These are phyloP conservation scores for Brassica juncea DNA, from an alignment of 345 rosid species.

Conservation along the genomic window DNA sequence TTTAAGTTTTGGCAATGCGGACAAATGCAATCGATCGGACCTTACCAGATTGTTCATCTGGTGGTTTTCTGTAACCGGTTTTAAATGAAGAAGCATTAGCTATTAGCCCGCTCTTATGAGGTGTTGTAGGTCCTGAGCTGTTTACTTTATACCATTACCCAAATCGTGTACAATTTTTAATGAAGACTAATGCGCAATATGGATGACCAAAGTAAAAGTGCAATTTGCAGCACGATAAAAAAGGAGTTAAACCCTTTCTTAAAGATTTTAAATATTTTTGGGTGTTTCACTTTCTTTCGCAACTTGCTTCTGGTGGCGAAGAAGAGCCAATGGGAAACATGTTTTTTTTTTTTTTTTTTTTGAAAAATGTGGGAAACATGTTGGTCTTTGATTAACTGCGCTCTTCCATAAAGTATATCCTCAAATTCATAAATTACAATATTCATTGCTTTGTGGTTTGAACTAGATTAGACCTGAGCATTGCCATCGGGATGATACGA, in stretches of 20 bases:
- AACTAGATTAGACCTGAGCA: slow-evolving; percentile 5
- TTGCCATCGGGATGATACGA: background rate
- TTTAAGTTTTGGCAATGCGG: slow-evolving; percentile 1
- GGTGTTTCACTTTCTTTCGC: slow-evolving; percentile 32
- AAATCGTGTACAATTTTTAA: slow-evolving; percentile 5
- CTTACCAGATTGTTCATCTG: slow-evolving; percentile 4
- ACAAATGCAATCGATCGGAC: background rate
- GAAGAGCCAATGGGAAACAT: slow-evolving; percentile 32
- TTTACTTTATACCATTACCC: slow-evolving; percentile 11
- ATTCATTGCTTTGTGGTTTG: slow-evolving; percentile 7
- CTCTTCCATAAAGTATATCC: slow-evolving; percentile 2
- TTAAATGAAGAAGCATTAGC: background rate
- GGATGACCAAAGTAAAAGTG: slow-evolving; percentile 16
- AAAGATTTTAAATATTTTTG: slow-evolving; percentile 5
- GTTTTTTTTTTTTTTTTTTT: background rate
- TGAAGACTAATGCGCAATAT: slow-evolving; percentile 2
- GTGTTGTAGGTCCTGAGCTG: slow-evolving; percentile 7
- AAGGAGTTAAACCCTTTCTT: background rate
- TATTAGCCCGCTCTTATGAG: background rate
- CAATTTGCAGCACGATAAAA: slow-evolving; percentile 23
- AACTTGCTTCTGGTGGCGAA: slow-evolving; percentile 32
- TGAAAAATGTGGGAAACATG: slow-evolving; percentile 10
- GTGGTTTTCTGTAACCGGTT: slow-evolving; percentile 4
- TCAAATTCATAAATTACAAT: background rate
- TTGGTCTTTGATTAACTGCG: slow-evolving; percentile 2